phyloP scores from a whole-genome alignment of 2,329 filamentous ascomycete genomes.

The Pseudogymnoascus sp. region DNA sequence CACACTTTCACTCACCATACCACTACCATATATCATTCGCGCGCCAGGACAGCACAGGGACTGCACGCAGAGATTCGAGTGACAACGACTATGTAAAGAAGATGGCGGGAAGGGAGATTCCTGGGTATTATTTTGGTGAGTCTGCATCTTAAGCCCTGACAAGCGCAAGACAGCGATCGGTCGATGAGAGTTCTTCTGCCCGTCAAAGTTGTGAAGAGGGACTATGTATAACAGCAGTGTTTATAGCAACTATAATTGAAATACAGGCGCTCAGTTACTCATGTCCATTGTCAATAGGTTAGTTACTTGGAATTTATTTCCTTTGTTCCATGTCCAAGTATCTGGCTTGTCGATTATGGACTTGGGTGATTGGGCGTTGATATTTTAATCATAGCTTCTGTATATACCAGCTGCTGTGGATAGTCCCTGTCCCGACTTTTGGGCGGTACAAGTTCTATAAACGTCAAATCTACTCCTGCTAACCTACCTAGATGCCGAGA shows the following conservation, averaged over 20 bases:
- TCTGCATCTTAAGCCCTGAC: background rate
- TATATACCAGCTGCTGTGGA: background rate
- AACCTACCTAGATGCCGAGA: conserved; percentile 41
- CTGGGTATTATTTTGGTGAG: conserved; percentile 1
- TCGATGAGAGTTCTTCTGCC: background rate
- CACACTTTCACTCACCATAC: background rate
- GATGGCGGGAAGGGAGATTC: conserved; percentile 7
- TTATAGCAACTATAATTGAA: conserved; percentile 36
- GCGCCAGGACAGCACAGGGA: background rate
- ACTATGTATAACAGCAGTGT: background rate
- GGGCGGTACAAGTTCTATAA: conserved; percentile 26
- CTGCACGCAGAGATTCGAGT: background rate
- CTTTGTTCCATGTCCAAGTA: background rate
- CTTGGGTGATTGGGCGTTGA: conserved; percentile 42
- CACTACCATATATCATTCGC: background rate
- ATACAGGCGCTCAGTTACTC: conserved; percentile 46
- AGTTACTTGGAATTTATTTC: conserved; percentile 11
- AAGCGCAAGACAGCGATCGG: background rate
- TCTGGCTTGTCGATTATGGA: background rate
- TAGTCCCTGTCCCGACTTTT: background rate
- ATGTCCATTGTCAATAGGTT: background rate
- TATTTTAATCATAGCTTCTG: conserved; percentile 36
- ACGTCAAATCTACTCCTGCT: background rate
- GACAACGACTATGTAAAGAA: background rate
- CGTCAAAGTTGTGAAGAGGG: background rate